phyloP scores from a whole-genome alignment of 1,284 basidiomycete genomes.

The Moesziomyces sp. region DNA sequence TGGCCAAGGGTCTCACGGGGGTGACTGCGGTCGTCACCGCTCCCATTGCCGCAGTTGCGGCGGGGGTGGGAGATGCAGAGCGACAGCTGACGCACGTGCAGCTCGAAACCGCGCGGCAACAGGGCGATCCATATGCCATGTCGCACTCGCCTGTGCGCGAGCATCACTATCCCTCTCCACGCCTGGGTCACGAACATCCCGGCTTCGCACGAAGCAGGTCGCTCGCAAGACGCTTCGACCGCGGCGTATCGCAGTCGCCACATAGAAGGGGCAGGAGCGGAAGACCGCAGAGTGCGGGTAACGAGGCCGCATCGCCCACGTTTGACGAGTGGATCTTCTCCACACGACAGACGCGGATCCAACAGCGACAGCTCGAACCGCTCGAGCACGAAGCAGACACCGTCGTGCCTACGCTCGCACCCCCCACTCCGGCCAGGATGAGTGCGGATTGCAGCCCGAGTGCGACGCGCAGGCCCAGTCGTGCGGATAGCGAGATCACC shows the following conservation, averaged over 20 bases:
- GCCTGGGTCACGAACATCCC: background rate
- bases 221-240: background rate
- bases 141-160: conserved; percentile 9
- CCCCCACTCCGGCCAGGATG: conserved; percentile 8
- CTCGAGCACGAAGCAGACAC: conserved; percentile 10
- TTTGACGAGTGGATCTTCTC: conserved; percentile 38
- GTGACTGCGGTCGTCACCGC: conserved; percentile 49
- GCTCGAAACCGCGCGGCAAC: conserved; percentile 57
- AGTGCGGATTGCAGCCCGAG: conserved; percentile 1
- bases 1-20: conserved; percentile 47
- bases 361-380: background rate
- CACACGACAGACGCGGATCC: conserved; percentile 7
- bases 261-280: conserved; percentile 6
- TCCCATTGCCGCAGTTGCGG: conserved; percentile 10
- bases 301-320: conserved; percentile 6
- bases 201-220: background rate
- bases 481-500: conserved; percentile 21
- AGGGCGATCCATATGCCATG: conserved; percentile 48
- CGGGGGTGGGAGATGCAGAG: conserved; percentile 24
- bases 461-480: conserved; percentile 13
- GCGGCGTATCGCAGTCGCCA: background rate
- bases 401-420: conserved; percentile 22
- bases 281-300: background rate
- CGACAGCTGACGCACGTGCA: conserved; percentile 43
- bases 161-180: conserved; percentile 22